A percentile compares a stretch with the other conserved stretches of the same genome.
These are phyloP conservation scores for Kernera saxatilis DNA, from an alignment of 345 rosid species.

Conservation along the genomic window DNA sequence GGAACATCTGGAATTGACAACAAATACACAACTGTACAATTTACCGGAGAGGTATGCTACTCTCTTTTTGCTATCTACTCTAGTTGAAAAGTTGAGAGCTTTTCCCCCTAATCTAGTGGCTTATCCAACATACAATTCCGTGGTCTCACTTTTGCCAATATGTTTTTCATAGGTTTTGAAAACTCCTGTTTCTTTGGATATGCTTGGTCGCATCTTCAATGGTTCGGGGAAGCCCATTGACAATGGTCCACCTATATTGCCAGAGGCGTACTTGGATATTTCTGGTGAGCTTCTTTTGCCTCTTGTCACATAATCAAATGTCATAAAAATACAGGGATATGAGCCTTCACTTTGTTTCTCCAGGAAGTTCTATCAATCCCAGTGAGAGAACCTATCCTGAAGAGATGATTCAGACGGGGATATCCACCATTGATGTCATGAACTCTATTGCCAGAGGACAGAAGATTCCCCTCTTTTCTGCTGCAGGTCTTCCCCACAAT, in stretches of 20 bases:
- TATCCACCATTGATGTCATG: not conserved
- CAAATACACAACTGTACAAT: constrained; percentile 73
- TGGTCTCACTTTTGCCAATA: not conserved
- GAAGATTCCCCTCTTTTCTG: not conserved
- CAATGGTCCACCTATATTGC: constrained; percentile 86
- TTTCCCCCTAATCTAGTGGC: not conserved
- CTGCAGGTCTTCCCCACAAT: not conserved
- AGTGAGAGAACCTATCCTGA: not conserved
- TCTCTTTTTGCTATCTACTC: not conserved
- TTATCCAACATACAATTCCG: not conserved
- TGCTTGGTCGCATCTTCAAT: constrained; percentile 90
- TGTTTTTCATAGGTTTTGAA: constrained; percentile 55
- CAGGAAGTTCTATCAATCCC: not conserved
- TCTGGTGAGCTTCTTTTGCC: constrained; percentile 41
- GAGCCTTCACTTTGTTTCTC: not conserved
- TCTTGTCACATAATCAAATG: not conserved
- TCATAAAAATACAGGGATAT: not conserved
- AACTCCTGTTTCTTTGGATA: constrained; percentile 85
- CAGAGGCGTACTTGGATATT: constrained; percentile 87
- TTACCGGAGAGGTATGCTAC: constrained; percentile 62
- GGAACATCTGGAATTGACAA: constrained; percentile 86
- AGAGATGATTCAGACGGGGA: not conserved
- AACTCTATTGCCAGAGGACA: not conserved
- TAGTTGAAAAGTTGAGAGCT: too few relatives aligned
- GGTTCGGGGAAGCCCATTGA: constrained; percentile 94